Base-by-base conservation (phyloP, 495 filamentous ascomycete genomes). In the Penicillium riverlandense region DNA sequence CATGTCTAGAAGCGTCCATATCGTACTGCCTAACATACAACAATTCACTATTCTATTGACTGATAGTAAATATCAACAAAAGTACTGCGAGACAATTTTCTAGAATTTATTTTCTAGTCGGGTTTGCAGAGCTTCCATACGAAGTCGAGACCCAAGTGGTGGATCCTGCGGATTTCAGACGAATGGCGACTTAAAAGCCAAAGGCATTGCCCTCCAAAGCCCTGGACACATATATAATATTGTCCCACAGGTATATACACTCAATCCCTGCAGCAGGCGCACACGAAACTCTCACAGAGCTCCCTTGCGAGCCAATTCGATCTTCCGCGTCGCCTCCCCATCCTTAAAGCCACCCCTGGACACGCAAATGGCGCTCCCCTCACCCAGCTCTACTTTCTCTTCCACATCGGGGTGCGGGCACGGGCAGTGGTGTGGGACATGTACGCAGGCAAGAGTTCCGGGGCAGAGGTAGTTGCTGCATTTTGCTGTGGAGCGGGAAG, bases 381-480 rank as follows among this genome's bases (percentile, higher is more conserved):
- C 85, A 11, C 80, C 85, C 30, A 92, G 66, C 64, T 96, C 90
- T 42, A 90, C 78, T 55, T 96, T 96, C 55, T 96, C 88, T 59
- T 95, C 86, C 37, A 86, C 74, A 11, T 70, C 66, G 7, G 87
- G 83, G 69, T 85, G 90, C 2, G 88, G 72, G 63, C 90, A 96
- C 7, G 90, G 90, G 61, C 90, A 96, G 66, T 96, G 90, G 63
- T 95, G 89, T 7, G 90, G 89, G 73, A 94, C 88, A 58, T 86
- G 81, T 2, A 96, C 90, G 70, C 90, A 96, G 6, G 88, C 83
- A 16, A 96, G 77, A 4, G 88, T 96, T 40, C 80, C 84, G 1
- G 90, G 90, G 57, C 90, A 96, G n/a, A 95, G 79, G 59, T 95
- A 96, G 54, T 89, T 86, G 47, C 83, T 77, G 70, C 90, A 96